Evolutionary conservation across 345 rosid species (phyloP).

Genomic region (Raphanus sativus): DNA sequence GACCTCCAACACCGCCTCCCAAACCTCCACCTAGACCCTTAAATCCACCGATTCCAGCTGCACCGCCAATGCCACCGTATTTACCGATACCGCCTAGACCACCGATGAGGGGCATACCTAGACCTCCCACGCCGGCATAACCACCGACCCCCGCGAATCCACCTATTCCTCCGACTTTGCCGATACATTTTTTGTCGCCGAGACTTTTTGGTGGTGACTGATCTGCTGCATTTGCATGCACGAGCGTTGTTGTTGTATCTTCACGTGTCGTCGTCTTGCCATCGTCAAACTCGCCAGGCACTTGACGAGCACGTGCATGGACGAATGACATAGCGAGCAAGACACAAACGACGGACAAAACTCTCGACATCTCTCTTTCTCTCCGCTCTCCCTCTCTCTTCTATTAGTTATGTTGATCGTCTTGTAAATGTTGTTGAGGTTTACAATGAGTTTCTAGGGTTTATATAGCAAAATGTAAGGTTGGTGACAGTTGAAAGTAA

Average conservation of each 20-base stretch:
- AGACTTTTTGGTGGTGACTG: conserved; percentile 45
- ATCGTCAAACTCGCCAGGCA: conserved; percentile 24
- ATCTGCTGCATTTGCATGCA: conserved; percentile 43
- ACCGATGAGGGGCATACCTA: conserved; percentile 53
- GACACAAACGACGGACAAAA: conserved; percentile 27
- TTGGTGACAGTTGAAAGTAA: conserved; percentile 53
- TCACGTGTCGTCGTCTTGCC: conserved; percentile 8
- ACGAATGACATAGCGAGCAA: conserved; percentile 22
- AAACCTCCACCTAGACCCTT: neutral
- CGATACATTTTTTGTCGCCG: conserved; percentile 52
- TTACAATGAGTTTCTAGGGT: conserved; percentile 22
- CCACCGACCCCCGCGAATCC: conserved; percentile 79
- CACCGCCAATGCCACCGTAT: conserved; percentile 36
- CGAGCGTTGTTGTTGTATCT: conserved; percentile 10
- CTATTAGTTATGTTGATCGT: neutral
- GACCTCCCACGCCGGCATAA: conserved; percentile 52
- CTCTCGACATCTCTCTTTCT: conserved; percentile 24
- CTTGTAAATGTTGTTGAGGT: conserved; percentile 12
- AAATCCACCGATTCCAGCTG: neutral
- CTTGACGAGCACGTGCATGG: conserved; percentile 35
- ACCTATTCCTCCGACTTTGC: conserved; percentile 51
- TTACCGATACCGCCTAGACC: conserved; percentile 42
- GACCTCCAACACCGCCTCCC: neutral
- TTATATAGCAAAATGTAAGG: conserved; percentile 41
- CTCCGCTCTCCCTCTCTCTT: neutral